These are phyloP conservation scores for Pseudogymnoascus verrucosus DNA, from an alignment of 2,329 filamentous ascomycete genomes.

Conservation along the genomic window DNA sequence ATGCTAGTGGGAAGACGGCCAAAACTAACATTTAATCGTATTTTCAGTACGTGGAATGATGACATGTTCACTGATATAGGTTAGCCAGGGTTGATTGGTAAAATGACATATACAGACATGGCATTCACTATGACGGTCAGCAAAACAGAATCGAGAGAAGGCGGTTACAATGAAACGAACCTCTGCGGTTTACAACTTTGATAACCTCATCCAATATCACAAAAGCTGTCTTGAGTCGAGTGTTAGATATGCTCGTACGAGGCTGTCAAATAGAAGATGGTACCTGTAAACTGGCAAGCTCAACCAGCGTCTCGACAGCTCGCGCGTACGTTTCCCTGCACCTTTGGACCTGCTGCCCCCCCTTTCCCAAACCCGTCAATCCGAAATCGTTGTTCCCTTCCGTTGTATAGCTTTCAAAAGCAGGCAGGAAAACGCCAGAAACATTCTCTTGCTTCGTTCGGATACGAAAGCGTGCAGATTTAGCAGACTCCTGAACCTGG, in stretches of 20 bases:
- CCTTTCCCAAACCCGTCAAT: constrained; percentile 90
- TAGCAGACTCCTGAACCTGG: constrained; percentile 94
- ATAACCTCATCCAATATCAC: constrained; percentile 98
- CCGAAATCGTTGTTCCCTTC: constrained; percentile 95
- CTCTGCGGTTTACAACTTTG: constrained; percentile 96
- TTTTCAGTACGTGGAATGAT: constrained; percentile 98
- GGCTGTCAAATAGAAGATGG: constrained; percentile 12
- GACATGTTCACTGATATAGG: constrained; percentile 63
- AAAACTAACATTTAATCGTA: constrained; percentile 81
- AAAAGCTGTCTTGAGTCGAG: constrained; percentile 65
- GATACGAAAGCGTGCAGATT: constrained; percentile 84
- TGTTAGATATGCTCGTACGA: constrained; percentile 10
- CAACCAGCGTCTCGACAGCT: constrained; percentile 91
- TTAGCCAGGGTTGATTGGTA: constrained; percentile 1
- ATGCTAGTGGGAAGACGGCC: background rate
- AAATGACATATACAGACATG: constrained; percentile 54
- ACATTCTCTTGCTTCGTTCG: constrained; percentile 98
- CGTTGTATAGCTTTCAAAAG: constrained; percentile 83
- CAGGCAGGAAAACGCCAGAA: constrained; percentile 86
- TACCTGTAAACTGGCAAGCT: constrained; percentile 83
- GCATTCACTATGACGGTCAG: constrained; percentile 63
- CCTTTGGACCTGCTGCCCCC: constrained; percentile 91
- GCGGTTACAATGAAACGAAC: constrained; percentile 35
- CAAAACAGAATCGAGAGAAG: background rate
- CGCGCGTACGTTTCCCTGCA: constrained; percentile 93